Evolutionary conservation across 768 basidiomycete species (phyloP).

Genomic region (Crassisporium funariophilum): DNA sequence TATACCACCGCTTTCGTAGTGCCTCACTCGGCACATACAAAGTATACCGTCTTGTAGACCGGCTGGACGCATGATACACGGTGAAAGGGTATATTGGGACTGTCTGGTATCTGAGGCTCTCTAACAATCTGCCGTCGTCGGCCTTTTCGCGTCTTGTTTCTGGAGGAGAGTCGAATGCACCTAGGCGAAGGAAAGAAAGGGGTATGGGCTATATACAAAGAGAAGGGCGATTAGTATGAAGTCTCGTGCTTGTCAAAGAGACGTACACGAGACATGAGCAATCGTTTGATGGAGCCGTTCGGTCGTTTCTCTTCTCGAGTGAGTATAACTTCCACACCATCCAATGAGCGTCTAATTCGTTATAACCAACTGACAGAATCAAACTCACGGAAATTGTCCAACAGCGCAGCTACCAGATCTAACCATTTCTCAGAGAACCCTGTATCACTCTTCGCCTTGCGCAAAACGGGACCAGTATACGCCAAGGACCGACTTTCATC

Average conservation of each 20-base stretch:
- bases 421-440: constrained; percentile 66
- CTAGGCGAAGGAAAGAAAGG: constrained; percentile 75
- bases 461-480: constrained; percentile 62
- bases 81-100: constrained; percentile 75
- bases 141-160: constrained; percentile 66
- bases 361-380: not conserved
- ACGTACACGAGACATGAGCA: constrained; percentile 68
- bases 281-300: constrained; percentile 49
- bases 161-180: constrained; percentile 56
- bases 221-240: constrained; percentile 4
- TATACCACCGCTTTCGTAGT: constrained; percentile 63
- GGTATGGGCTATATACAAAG: constrained; percentile 66
- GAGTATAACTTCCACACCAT: constrained; percentile 58
- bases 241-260: too few relatives aligned
- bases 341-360: constrained; percentile 6
- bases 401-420: constrained; percentile 63
- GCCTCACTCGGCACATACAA: constrained; percentile 64
- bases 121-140: constrained; percentile 60
- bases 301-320: constrained; percentile 60
- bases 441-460: constrained; percentile 63
- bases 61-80: constrained; percentile 67
- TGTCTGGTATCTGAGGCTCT: constrained; percentile 52
- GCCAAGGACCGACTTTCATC: constrained; percentile 75
- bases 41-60: constrained; percentile 64
- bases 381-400: constrained; percentile 76